Evolutionary conservation across 2,329 filamentous ascomycete genomes (phyloP), one percentile per base, ranked within the genome.

Genomic region (Hirsutella thompsonii): DNA sequence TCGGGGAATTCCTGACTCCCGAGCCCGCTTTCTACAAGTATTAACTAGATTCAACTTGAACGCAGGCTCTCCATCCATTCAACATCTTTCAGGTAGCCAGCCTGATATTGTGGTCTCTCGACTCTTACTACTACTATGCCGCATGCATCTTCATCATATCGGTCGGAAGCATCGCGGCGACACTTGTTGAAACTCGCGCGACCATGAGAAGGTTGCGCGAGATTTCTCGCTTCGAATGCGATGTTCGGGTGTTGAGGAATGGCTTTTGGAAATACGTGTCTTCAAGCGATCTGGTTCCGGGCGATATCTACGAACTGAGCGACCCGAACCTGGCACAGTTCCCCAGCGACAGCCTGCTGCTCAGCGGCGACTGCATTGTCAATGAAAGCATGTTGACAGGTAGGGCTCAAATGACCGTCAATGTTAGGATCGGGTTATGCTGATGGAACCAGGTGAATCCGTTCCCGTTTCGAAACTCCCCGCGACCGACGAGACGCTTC

Each of bases 41-140:
- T 26, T 26, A 11, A 26, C 23, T 26, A 26, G 11, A 6, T 26
- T 26, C 6, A 6, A 11, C 11, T 11, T 26, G 23, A 26, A 6
- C 21, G 18, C 8, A 86, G 76, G 88, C 86, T 18, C 88, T 98
- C 53, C 92, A 98, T 56, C 93, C 92, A 0, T 98, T 98, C 59
- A 98, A 98, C 58, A 83, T 98, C 42, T 98, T 98, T 57, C 92
- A 98, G 62, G 81, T 96, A 52, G 90, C 89, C 37, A 96, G 92
- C 67, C 68, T 98, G 49, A 63, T 94, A 33, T 75, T 98, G 3
- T 98, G 92, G 92, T 95, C 90, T 9, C 57, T 95, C 50, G 92
- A 98, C 55, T 74, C 93, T 52, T 98, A 98, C 60, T 98, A 95
- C 58, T 98, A 96, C 64, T 98, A 98, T 61, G 92, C 92, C 4